Conservation (phyloP, 1,284 basidiomycete species). For the Malassezia pachydermatis region DNA sequence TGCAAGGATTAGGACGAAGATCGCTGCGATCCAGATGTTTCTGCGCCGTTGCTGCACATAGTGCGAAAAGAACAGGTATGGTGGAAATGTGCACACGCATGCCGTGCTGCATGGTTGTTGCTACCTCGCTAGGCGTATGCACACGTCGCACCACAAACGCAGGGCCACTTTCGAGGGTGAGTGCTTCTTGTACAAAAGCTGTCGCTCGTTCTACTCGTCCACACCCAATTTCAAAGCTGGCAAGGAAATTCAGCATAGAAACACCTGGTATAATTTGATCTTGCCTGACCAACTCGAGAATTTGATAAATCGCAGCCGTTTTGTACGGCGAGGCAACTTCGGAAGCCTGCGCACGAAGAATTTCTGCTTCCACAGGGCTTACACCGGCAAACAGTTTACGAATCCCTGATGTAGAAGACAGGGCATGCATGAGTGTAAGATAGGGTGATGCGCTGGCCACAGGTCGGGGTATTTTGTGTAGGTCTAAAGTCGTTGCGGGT, state of each 20-base stretch:
- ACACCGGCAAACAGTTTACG: not conserved
- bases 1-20: too few relatives aligned
- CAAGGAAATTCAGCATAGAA: constrained; percentile 13
- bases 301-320: constrained; percentile 2
- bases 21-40: not conserved
- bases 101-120: not conserved
- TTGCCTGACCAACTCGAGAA: not conserved
- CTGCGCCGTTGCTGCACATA: constrained; percentile 3
- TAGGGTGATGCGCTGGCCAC: constrained; percentile 11
- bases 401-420: not conserved
- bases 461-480: too few relatives aligned
- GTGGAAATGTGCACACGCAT: constrained; percentile 8
- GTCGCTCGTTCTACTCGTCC: not conserved
- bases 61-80: not conserved
- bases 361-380: not conserved
- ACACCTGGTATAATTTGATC: constrained; percentile 14
- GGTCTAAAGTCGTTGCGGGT: not conserved
- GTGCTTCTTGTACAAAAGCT: constrained; percentile 3
- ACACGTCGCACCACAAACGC: not conserved
- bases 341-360: not conserved
- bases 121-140: not conserved
- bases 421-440: constrained; percentile 13
- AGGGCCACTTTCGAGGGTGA: constrained; percentile 1
- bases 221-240: constrained; percentile 14
- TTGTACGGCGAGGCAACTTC: constrained; percentile 3